phyloP scores from a whole-genome alignment of 108 stramenopile genomes.

The Aurantiochytrium sp. region DNA sequence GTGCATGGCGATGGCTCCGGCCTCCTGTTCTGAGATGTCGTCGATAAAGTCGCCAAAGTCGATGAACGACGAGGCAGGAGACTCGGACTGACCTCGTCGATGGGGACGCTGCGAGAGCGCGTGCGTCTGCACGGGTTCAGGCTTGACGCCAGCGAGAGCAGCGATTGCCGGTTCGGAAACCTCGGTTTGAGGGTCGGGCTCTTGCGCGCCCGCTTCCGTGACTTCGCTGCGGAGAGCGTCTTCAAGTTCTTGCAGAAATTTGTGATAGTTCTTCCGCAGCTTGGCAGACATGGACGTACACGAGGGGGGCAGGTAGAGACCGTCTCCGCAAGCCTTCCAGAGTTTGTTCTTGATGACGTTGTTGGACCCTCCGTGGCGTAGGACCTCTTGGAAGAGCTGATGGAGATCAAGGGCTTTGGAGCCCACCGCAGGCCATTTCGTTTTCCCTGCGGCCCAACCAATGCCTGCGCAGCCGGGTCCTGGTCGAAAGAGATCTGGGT shows the following conservation, averaged over 20 bases:
- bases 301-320: neutral
- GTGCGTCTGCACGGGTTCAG: too few species aligned
- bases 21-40: neutral
- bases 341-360: neutral
- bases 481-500: neutral
- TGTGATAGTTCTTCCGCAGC: neutral
- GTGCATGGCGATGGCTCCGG: slow-evolving; percentile 6
- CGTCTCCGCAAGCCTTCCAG: neutral
- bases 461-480: neutral
- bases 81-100: too few species aligned
- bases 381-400: neutral
- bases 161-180: too few species aligned
- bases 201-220: neutral
- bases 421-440: neutral
- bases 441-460: neutral
- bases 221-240: neutral
- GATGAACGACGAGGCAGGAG: neutral
- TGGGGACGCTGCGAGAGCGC: too few species aligned
- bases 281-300: neutral
- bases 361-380: neutral
- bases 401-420: neutral
- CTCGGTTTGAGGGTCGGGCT: neutral
- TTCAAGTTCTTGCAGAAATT: neutral
- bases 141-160: too few species aligned
- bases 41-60: neutral